Percentiles rank a stretch among this genome's conserved stretches.
These are phyloP conservation scores for Globisporangium nagaii DNA, from an alignment of 352 stramenopile species.

Conservation along the genomic window DNA sequence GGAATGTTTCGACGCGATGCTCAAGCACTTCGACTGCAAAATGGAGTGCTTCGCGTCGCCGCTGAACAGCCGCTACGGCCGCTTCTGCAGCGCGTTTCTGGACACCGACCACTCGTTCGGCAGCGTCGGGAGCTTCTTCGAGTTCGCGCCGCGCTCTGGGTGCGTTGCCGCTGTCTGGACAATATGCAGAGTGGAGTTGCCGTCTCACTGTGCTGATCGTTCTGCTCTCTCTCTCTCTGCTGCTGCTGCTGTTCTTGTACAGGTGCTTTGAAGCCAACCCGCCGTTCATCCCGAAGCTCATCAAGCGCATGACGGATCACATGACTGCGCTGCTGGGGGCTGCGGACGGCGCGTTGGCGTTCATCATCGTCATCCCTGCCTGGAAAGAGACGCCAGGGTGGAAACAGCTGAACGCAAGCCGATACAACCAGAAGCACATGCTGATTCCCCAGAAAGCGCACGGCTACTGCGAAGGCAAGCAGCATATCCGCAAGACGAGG, in stretches of 20 bases:
- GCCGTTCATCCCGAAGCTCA: slow-evolving; percentile 91
- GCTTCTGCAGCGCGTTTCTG: slow-evolving; percentile 88
- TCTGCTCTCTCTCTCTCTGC: not conserved
- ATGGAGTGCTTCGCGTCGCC: slow-evolving; percentile 94
- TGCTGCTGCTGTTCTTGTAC: not conserved
- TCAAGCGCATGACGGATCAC: slow-evolving; percentile 86
- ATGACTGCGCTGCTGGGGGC: slow-evolving; percentile 77
- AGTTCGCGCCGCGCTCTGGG: slow-evolving; percentile 81
- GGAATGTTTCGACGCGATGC: slow-evolving; percentile 89
- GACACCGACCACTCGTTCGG: slow-evolving; percentile 89
- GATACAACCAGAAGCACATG: slow-evolving; percentile 71
- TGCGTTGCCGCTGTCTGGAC: slow-evolving; percentile 11
- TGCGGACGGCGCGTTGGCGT: slow-evolving; percentile 68
- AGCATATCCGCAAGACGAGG: slow-evolving; percentile 84
- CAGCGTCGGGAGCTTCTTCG: slow-evolving; percentile 92
- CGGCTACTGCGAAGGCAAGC: slow-evolving; percentile 89
- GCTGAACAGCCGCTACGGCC: slow-evolving; percentile 91
- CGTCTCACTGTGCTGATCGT: too few relatives aligned
- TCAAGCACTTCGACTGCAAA: slow-evolving; percentile 87
- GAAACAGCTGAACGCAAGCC: slow-evolving; percentile 67
- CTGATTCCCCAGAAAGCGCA: slow-evolving; percentile 82
- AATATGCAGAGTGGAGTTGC: too few relatives aligned
- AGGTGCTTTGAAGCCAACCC: slow-evolving; percentile 93
- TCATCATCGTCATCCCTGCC: slow-evolving; percentile 89
- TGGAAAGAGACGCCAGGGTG: slow-evolving; percentile 87